These are phyloP conservation scores for Cadophora gregata DNA, from an alignment of 2,329 filamentous ascomycete species.

Conservation along the genomic window DNA sequence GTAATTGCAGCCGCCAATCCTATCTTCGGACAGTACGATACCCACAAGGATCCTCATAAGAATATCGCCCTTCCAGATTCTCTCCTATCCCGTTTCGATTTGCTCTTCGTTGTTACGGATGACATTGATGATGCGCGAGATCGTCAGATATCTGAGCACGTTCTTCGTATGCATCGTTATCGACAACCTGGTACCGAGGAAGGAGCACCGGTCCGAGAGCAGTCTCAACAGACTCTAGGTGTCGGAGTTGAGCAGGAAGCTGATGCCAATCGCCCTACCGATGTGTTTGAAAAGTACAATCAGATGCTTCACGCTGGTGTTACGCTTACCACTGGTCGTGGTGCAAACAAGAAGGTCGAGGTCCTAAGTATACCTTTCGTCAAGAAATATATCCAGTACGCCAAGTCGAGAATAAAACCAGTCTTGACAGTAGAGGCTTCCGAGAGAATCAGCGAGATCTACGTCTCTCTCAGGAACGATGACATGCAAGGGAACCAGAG, in stretches of 20 bases:
- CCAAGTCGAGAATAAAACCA: conserved; percentile 89
- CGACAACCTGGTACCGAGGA: conserved; percentile 92
- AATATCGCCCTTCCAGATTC: conserved; percentile 98
- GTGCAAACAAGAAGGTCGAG: conserved; percentile 77
- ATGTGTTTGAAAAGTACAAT: conserved; percentile 96
- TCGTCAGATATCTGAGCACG: conserved; percentile 91
- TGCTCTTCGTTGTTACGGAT: conserved; percentile 96
- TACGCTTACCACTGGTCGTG: conserved; percentile 74
- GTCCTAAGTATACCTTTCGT: conserved; percentile 96
- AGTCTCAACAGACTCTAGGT: conserved; percentile 80
- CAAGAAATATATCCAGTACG: conserved; percentile 99
- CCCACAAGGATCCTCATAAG: conserved; percentile 97
- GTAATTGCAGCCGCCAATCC: conserved; percentile 97
- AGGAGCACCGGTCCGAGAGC: conserved; percentile 91
- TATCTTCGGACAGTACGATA: conserved; percentile 97
- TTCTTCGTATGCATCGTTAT: conserved; percentile 96
- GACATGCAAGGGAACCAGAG: conserved; percentile 94
- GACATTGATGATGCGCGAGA: conserved; percentile 96
- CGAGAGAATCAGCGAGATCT: conserved; percentile 88
- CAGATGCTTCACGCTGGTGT: conserved; percentile 95
- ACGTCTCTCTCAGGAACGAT: conserved; percentile 92
- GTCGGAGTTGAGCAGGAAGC: conserved; percentile 83
- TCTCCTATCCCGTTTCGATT: conserved; percentile 95
- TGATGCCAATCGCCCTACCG: conserved; percentile 75
- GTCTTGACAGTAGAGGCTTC: conserved; percentile 89